Conservation (phyloP, 345 rosid species). For the Murraya koenigii region DNA sequence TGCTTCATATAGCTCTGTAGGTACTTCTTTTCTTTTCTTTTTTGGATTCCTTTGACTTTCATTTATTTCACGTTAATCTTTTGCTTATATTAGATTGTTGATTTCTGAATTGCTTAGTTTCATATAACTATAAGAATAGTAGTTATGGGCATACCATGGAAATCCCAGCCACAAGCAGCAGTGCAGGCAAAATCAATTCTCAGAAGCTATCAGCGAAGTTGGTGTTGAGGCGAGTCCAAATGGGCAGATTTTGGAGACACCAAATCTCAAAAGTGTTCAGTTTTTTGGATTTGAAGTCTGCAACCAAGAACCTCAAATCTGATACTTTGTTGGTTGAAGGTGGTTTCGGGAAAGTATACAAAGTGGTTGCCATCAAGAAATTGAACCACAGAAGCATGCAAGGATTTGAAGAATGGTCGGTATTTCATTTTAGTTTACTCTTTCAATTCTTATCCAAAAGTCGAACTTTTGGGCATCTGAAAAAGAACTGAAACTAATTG, state of each 20-base stretch:
- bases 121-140: neutral
- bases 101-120: no score
- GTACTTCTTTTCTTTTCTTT: neutral
- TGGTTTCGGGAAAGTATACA: constrained; percentile 73
- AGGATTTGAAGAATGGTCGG: constrained; percentile 86
- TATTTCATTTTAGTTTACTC: constrained; percentile 11
- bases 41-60: no score
- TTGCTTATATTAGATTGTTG: no score
- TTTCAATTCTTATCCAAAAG: neutral
- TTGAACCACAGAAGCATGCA: no score
- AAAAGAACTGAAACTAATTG: neutral
- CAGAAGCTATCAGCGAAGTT: no score
- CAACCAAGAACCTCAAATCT: constrained; percentile 58
- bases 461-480: no score
- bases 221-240: constrained; percentile 15
- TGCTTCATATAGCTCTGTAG: constrained; percentile 15
- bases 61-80: no score
- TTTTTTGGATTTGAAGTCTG: constrained; percentile 54
- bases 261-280: constrained; percentile 46
- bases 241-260: constrained; percentile 30
- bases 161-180: constrained; percentile 32
- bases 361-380: constrained; percentile 75
- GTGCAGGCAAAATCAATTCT: constrained; percentile 40
- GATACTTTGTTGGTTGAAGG: constrained; percentile 77
- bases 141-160: constrained; percentile 31